Conservation (phyloP, 495 filamentous ascomycete genomes). For the Neurospora sublineolata region DNA sequence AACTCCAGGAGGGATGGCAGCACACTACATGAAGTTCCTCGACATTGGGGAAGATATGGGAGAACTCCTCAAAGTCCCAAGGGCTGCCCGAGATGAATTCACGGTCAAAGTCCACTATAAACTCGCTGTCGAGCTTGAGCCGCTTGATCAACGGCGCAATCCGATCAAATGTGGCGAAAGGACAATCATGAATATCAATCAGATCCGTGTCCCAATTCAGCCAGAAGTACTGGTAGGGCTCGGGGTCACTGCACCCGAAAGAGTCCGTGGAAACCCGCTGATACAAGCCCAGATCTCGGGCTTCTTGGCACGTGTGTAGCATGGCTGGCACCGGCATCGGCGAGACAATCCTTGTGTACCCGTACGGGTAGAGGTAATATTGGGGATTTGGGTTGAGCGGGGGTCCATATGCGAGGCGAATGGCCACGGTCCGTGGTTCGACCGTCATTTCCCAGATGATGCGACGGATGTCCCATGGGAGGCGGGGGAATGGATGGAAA, state of each 20-base stretch:
- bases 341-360: slow-evolving; percentile 1
- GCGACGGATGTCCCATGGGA: background rate
- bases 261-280: background rate
- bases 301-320: slow-evolving; percentile 16
- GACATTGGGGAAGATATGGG: background rate
- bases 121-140: background rate
- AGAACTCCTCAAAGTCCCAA: too few species aligned
- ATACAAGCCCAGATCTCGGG: slow-evolving; percentile 2
- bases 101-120: background rate
- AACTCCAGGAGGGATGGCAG: too few species aligned
- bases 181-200: background rate
- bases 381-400: background rate
- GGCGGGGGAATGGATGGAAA: background rate
- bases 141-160: background rate
- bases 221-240: background rate
- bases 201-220: background rate
- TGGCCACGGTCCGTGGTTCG: background rate
- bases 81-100: too few species aligned
- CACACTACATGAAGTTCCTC: background rate
- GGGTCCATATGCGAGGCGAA: background rate
- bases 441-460: background rate
- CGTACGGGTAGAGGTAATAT: too few species aligned
- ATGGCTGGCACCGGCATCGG: slow-evolving; percentile 12
- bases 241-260: background rate
- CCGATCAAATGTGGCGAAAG: background rate